Percentiles rank a stretch among this genome's conserved stretches.
Conservation (phyloP, 495 filamentous ascomycete species). For the Lophiotrema nucula region DNA sequence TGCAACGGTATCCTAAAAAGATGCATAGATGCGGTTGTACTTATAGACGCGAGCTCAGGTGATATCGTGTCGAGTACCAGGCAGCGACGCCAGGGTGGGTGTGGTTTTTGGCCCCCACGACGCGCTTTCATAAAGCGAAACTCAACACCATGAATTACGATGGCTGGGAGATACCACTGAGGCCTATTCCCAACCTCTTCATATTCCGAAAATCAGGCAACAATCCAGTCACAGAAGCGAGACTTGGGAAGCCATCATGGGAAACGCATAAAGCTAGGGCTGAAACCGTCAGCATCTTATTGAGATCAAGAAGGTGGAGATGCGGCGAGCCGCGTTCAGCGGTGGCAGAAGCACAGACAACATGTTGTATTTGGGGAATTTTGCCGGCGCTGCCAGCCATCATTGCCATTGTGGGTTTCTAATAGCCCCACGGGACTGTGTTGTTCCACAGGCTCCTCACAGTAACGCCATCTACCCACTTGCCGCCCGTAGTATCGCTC, state of each 20-base stretch:
- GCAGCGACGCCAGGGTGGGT: not conserved
- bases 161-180: not conserved
- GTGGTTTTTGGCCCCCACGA: not conserved
- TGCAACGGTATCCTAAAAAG: too few species aligned
- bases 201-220: not conserved
- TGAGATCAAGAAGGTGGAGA: too few species aligned
- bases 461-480: slow-evolving; percentile 56
- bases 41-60: not conserved
- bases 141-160: not conserved
- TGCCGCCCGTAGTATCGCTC: slow-evolving; percentile 47
- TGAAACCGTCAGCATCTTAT: too few species aligned
- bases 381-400: too few species aligned
- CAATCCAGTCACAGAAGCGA: not conserved
- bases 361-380: too few species aligned
- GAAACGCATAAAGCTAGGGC: too few species aligned
- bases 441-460: slow-evolving; percentile 67
- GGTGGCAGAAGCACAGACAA: too few species aligned
- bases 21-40: too few species aligned
- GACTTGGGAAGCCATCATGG: too few species aligned
- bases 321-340: too few species aligned
- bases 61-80: not conserved
- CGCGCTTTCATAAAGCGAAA: not conserved
- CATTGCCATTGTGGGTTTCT: too few species aligned
- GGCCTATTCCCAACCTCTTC: slow-evolving; percentile 4
- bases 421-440: slow-evolving; percentile 44